Percentiles rank a stretch among this genome's conserved stretches.
These are phyloP conservation scores for Paecilomyces sp. DNA, from an alignment of 2,329 filamentous ascomycete genomes.

Conservation along the genomic window DNA sequence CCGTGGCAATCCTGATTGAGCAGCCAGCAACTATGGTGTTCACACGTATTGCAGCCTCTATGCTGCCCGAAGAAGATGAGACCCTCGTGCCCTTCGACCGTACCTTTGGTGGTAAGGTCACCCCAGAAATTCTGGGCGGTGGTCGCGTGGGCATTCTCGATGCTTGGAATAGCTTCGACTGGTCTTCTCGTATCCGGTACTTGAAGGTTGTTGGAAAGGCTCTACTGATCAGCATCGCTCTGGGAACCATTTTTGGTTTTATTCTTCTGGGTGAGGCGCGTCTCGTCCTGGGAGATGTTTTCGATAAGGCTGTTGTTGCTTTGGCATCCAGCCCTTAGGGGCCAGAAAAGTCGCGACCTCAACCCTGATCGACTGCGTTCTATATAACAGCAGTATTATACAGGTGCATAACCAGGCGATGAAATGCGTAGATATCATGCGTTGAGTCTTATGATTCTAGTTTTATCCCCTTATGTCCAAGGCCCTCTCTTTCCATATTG, in stretches of 20 bases:
- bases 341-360: neutral
- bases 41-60: slow-evolving; percentile 76
- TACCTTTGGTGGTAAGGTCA: slow-evolving; percentile 69
- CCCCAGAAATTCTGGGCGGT: slow-evolving; percentile 66
- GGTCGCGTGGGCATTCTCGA: slow-evolving; percentile 65
- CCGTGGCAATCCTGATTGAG: slow-evolving; percentile 54
- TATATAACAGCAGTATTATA: neutral
- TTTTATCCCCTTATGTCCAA: neutral
- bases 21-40: slow-evolving; percentile 72
- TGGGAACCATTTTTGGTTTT: slow-evolving; percentile 41
- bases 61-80: slow-evolving; percentile 74
- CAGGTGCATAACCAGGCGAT: neutral
- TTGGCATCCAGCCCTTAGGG: neutral
- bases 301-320: slow-evolving; percentile 9
- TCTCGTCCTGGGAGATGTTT: slow-evolving; percentile 35
- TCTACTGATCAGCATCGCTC: slow-evolving; percentile 46
- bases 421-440: neutral
- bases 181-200: slow-evolving; percentile 64
- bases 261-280: slow-evolving; percentile 49
- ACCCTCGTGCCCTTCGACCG: slow-evolving; percentile 88
- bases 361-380: neutral
- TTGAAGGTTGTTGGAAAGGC: slow-evolving; percentile 71
- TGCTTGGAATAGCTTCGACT: slow-evolving; percentile 73
- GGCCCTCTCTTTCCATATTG: neutral
- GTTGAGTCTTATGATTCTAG: neutral